Conservation (phyloP, 768 basidiomycete genomes). For the Auriculariales sp. region DNA sequence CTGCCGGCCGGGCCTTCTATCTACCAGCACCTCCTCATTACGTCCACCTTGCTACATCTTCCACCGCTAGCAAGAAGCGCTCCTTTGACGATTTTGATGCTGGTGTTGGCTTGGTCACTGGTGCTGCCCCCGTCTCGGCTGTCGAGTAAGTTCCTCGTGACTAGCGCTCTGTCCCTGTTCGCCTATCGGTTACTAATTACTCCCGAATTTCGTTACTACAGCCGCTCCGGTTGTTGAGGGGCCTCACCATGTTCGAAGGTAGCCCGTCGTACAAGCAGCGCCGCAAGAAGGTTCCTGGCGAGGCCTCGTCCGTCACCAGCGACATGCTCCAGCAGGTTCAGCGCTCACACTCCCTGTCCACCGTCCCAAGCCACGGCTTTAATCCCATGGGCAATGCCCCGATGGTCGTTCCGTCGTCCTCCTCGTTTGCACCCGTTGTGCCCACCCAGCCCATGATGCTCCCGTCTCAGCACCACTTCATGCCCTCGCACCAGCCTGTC, state of each 20-base stretch:
- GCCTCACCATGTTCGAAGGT: constrained; percentile 70
- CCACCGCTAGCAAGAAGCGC: constrained; percentile 7
- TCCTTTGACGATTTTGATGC: constrained; percentile 11
- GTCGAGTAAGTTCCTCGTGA: neutral
- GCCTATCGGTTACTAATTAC: constrained; percentile 3
- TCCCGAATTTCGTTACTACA: neutral
- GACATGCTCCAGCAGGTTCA: neutral
- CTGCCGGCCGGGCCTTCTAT: neutral
- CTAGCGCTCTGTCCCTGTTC: neutral
- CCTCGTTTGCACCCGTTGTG: neutral
- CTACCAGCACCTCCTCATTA: neutral
- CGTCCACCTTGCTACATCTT: neutral
- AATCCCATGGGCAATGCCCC: neutral
- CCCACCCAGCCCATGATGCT: neutral
- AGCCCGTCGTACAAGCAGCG: constrained; percentile 82
- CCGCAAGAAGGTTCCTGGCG: constrained; percentile 45
- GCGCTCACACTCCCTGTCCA: constrained; percentile 8
- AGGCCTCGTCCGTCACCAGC: neutral
- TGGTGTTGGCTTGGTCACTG: no score
- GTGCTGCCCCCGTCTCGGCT: constrained; percentile 9
- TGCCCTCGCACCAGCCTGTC: neutral
- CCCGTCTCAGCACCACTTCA: neutral
- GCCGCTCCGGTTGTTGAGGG: constrained; percentile 35
- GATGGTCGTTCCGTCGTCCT: neutral
- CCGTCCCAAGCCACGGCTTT: neutral